Percentiles rank a stretch among this genome's conserved stretches.
Conservation (phyloP, 257 asterid genomes). For the Penstemon barbatus region DNA sequence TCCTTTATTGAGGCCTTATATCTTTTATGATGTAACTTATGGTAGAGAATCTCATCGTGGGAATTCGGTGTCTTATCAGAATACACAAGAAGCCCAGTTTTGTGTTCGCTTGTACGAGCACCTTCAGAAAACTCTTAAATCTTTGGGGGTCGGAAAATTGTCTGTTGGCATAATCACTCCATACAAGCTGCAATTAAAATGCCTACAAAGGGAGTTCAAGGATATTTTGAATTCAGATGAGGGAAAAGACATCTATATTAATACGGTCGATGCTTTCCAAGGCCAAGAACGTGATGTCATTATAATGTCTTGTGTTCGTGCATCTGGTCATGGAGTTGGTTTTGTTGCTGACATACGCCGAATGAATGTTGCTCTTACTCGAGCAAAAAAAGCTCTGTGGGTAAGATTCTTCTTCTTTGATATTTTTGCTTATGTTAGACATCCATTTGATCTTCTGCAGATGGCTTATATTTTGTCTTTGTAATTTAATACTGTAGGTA, state of each 20-base stretch:
- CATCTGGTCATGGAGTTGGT: constrained; percentile 92
- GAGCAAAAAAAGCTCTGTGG: constrained; percentile 99
- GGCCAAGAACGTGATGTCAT: constrained; percentile 99
- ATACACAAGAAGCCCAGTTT: constrained; percentile 88
- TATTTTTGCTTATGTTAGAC: neutral
- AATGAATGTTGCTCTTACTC: constrained; percentile 97
- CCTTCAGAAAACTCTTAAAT: constrained; percentile 69
- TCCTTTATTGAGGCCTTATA: constrained; percentile 71
- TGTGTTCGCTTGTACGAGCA: constrained; percentile 93
- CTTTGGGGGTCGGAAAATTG: constrained; percentile 68
- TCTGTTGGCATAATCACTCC: constrained; percentile 98
- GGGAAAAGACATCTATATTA: constrained; percentile 91
- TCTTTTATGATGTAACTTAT: constrained; percentile 77
- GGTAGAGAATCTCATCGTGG: constrained; percentile 99
- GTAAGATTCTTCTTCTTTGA: constrained; percentile 37
- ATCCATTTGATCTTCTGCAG: neutral
- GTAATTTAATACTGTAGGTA: constrained; percentile 47
- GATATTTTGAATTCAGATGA: constrained; percentile 83
- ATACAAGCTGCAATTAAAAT: constrained; percentile 91
- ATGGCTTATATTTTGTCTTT: constrained; percentile 24
- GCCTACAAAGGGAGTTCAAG: constrained; percentile 95
- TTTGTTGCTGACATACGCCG: constrained; percentile 98
- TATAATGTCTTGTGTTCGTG: constrained; percentile 98
- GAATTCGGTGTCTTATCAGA: constrained; percentile 91
- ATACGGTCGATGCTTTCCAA: constrained; percentile 98